These are phyloP conservation scores for Podospora pseudocomata DNA, from an alignment of 495 filamentous ascomycete genomes.

Conservation along the genomic window DNA sequence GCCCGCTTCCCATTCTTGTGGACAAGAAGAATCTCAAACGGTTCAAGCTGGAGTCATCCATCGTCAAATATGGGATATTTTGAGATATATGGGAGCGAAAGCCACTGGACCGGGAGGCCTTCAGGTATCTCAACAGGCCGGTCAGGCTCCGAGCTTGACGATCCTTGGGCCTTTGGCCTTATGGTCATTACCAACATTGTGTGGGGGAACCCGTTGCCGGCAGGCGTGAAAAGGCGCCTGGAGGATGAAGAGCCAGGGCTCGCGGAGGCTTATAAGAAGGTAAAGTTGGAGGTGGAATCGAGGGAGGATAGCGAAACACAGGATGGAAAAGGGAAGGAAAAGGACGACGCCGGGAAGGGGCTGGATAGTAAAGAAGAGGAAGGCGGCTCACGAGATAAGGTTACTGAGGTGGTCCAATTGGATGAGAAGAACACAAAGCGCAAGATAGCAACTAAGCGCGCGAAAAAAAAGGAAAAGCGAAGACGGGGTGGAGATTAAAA, in stretches of 20 bases:
- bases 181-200: neutral
- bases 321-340: neutral
- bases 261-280: neutral
- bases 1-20: slow-evolving; percentile 22
- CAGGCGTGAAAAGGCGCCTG: neutral
- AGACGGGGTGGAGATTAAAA: too few relatives aligned
- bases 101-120: neutral
- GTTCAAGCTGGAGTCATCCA: slow-evolving; percentile 19
- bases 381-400: too few relatives aligned
- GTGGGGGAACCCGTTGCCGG: neutral
- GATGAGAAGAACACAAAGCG: too few relatives aligned
- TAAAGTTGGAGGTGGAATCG: neutral
- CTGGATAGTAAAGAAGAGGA: too few relatives aligned
- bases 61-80: slow-evolving; percentile 15
- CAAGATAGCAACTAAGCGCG: too few relatives aligned
- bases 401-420: too few relatives aligned
- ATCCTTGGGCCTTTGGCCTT: neutral
- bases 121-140: neutral
- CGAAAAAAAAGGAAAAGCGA: too few relatives aligned
- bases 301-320: neutral
- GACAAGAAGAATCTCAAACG: slow-evolving; percentile 19
- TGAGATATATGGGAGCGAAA: slow-evolving; percentile 28
- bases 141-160: neutral
- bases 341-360: too few relatives aligned
- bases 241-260: neutral